Evolutionary conservation across 1,284 basidiomycete genomes (phyloP).

Genomic region (Cryptococcus sp.): DNA sequence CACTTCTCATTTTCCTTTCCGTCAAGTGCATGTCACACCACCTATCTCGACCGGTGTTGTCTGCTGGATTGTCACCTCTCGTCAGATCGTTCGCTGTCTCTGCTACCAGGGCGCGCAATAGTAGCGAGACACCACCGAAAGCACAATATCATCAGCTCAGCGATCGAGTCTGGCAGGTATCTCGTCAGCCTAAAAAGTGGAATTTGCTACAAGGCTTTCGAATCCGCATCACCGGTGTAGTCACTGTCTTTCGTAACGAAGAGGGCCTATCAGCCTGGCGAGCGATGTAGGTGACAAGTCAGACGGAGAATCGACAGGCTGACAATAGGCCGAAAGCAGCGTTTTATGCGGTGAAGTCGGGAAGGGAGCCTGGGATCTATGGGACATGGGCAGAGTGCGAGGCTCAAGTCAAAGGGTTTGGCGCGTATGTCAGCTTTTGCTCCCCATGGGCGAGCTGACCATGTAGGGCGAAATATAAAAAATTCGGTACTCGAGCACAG

Average conservation of each 20-base stretch:
- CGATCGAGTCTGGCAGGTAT: background rate
- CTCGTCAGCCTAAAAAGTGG: background rate
- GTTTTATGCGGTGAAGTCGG: constrained; percentile 42
- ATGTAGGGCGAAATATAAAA: constrained; percentile 41
- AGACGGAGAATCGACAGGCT: background rate
- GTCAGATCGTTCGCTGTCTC: too few species aligned
- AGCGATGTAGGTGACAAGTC: constrained; percentile 8
- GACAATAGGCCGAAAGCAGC: constrained; percentile 38
- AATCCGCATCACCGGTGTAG: constrained; percentile 5
- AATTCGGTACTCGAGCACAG: constrained; percentile 33
- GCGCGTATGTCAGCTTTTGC: constrained; percentile 22
- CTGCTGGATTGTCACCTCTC: too few species aligned
- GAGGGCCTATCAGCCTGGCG: background rate
- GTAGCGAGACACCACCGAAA: too few species aligned
- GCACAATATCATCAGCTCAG: too few species aligned
- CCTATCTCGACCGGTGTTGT: too few species aligned
- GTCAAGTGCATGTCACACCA: too few species aligned
- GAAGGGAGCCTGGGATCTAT: constrained; percentile 40
- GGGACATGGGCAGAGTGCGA: constrained; percentile 42
- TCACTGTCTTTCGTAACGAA: background rate
- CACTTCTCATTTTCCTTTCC: too few species aligned
- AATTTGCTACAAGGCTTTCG: background rate
- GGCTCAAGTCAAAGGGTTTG: constrained; percentile 39
- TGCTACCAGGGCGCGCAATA: too few species aligned
- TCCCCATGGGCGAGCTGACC: background rate